A percentile compares a stretch with the other conserved stretches of the same genome.
These are phyloP conservation scores for Beauveria varroae DNA, from an alignment of 2,329 filamentous ascomycete genomes.

Conservation along the genomic window DNA sequence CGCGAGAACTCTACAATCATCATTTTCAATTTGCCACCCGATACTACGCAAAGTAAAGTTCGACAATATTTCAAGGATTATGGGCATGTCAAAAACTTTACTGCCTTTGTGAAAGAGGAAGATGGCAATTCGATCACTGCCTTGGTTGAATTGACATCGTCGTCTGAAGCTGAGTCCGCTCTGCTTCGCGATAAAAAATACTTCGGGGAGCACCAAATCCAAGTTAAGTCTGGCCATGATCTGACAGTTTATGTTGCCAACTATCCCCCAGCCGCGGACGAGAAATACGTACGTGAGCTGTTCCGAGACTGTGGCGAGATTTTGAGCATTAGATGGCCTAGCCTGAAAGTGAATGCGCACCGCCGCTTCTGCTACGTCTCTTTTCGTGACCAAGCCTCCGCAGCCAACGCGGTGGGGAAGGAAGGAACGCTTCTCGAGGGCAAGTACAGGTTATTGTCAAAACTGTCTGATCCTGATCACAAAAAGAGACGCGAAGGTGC, in stretches of 20 bases:
- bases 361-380: conserved; percentile 94
- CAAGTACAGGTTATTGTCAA: conserved; percentile 61
- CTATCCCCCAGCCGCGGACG: conserved; percentile 71
- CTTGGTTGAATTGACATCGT: conserved; percentile 75
- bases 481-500: conserved; percentile 76
- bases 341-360: conserved; percentile 78
- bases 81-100: conserved; percentile 73
- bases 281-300: conserved; percentile 58
- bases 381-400: conserved; percentile 64
- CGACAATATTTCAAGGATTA: conserved; percentile 89
- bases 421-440: conserved; percentile 64
- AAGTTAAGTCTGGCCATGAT: conserved; percentile 65
- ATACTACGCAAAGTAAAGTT: conserved; percentile 63
- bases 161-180: conserved; percentile 75
- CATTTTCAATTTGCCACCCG: conserved; percentile 65
- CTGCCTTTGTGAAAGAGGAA: conserved; percentile 52
- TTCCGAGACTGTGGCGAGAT: conserved; percentile 75
- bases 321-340: conserved; percentile 80
- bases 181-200: conserved; percentile 74
- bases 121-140: conserved; percentile 61
- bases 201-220: conserved; percentile 65
- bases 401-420: conserved; percentile 63
- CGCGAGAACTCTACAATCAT: conserved; percentile 84
- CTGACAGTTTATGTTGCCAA: conserved; percentile 88
- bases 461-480: conserved; percentile 74